Evolutionary conservation across 2,329 filamentous ascomycete species (phyloP).

Genomic region (Claviceps sp.): DNA sequence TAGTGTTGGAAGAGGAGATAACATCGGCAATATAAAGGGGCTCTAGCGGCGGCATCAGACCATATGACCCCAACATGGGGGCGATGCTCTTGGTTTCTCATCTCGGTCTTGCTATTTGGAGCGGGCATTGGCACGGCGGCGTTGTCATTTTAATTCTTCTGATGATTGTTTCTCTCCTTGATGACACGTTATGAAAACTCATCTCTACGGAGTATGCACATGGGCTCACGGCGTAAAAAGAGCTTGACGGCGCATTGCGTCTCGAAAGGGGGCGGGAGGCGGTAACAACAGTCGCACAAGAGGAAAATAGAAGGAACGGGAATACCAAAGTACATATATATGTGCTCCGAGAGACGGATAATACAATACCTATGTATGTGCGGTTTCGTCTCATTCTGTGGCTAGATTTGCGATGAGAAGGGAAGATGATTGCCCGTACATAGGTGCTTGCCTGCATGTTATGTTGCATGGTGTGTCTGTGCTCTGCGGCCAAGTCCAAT

Average conservation of each 20-base stretch:
- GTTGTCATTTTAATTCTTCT: neutral
- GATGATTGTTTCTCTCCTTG: neutral
- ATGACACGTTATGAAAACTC: neutral
- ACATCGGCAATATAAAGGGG: neutral
- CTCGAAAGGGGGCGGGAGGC: neutral
- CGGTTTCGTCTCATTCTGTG: neutral
- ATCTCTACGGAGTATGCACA: neutral
- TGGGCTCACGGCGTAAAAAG: neutral
- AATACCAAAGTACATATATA: neutral
- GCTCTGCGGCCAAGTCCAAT: too few species aligned
- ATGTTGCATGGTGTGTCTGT: too few species aligned
- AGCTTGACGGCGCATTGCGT: neutral
- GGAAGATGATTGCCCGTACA: neutral
- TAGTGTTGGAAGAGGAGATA: neutral
- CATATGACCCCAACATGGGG: neutral
- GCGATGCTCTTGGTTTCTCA: neutral
- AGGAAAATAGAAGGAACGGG: neutral
- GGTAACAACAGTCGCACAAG: neutral
- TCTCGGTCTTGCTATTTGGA: neutral
- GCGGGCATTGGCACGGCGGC: constrained; percentile 2
- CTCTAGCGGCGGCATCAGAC: neutral
- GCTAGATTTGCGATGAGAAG: neutral
- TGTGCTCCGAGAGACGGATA: neutral
- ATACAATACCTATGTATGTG: neutral
- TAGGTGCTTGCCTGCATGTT: too few species aligned